These are phyloP conservation scores for Periconia macrospinosa DNA, from an alignment of 2,329 filamentous ascomycete genomes.

Conservation along the genomic window DNA sequence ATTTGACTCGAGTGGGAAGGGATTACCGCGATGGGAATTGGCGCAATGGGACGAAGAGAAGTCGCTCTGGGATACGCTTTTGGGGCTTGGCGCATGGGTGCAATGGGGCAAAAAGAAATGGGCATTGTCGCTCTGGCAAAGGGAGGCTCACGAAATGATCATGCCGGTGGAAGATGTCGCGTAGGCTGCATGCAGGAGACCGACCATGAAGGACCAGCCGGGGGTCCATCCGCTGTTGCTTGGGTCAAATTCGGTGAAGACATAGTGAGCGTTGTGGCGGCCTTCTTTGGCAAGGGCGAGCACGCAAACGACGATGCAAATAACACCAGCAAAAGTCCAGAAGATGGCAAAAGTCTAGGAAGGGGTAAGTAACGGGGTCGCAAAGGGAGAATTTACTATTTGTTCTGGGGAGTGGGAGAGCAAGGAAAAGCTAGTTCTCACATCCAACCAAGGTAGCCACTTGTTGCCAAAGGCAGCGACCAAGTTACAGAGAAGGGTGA, in stretches of 20 bases:
- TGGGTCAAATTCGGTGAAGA: conserved; percentile 69
- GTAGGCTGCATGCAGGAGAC: conserved; percentile 72
- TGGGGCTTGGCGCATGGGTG: conserved; percentile 18
- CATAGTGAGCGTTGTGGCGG: conserved; percentile 63
- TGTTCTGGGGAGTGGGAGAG: neutral
- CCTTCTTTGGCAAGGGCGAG: conserved; percentile 71
- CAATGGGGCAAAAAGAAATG: conserved; percentile 5
- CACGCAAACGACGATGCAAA: conserved; percentile 65
- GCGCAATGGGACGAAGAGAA: conserved; percentile 5
- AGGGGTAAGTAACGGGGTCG: conserved; percentile 9
- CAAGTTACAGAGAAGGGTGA: conserved; percentile 54
- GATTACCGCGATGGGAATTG: conserved; percentile 1
- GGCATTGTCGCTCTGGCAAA: conserved; percentile 28
- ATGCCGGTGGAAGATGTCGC: conserved; percentile 77
- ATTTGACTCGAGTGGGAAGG: conserved; percentile 11
- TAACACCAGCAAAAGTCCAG: conserved; percentile 72
- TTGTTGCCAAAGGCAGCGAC: conserved; percentile 57
- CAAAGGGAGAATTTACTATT: neutral
- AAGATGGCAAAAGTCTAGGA: conserved; percentile 69
- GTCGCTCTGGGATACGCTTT: conserved; percentile 14
- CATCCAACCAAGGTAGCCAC: conserved; percentile 64
- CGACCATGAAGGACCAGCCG: conserved; percentile 75
- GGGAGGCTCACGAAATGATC: conserved; percentile 68
- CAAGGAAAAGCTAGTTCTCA: conserved; percentile 48
- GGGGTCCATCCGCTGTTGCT: conserved; percentile 67